A percentile compares a stretch with the other conserved stretches of the same genome.
phyloP scores from a whole-genome alignment of 106 monocot species.

The Allium fistulosum region DNA sequence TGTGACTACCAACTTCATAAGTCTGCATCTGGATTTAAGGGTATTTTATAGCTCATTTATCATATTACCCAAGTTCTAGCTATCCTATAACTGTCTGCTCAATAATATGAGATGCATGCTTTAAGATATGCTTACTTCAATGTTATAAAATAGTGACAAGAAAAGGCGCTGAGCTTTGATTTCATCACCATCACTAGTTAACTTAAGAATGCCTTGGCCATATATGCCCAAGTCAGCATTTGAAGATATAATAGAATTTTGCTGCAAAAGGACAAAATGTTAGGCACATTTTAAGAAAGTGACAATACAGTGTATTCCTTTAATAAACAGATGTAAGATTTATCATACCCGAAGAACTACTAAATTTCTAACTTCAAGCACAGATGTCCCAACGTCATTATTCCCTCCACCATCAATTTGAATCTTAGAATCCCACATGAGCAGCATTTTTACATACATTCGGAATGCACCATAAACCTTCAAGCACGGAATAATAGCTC shows the following conservation, averaged over 20 bases:
- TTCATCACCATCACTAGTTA: slow-evolving; percentile 80
- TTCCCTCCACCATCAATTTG: slow-evolving; percentile 84
- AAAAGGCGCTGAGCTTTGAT: slow-evolving; percentile 83
- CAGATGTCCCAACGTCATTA: slow-evolving; percentile 53
- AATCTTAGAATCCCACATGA: slow-evolving; percentile 93
- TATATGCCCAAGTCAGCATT: slow-evolving; percentile 75
- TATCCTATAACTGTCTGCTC: no score
- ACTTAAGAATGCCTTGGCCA: slow-evolving; percentile 84
- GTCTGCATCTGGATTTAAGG: no score
- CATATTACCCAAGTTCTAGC: no score
- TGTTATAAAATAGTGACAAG: slow-evolving; percentile 86
- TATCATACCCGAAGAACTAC: slow-evolving; percentile 76
- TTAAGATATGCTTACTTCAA: slow-evolving; percentile 47
- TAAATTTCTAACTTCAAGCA: slow-evolving; percentile 87
- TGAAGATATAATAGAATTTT: slow-evolving; percentile 80
- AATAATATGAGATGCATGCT: no score
- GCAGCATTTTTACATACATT: slow-evolving; percentile 92
- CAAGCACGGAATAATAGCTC: slow-evolving; percentile 10
- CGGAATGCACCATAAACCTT: slow-evolving; percentile 95
- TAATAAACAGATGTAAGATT: background rate
- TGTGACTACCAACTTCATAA: no score
- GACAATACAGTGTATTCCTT: no score
- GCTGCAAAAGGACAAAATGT: slow-evolving; percentile 34
- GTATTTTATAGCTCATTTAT: no score
- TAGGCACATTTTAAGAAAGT: no score